Conservation (phyloP, 2,329 filamentous ascomycete species). For the Diplodia intermedia region DNA sequence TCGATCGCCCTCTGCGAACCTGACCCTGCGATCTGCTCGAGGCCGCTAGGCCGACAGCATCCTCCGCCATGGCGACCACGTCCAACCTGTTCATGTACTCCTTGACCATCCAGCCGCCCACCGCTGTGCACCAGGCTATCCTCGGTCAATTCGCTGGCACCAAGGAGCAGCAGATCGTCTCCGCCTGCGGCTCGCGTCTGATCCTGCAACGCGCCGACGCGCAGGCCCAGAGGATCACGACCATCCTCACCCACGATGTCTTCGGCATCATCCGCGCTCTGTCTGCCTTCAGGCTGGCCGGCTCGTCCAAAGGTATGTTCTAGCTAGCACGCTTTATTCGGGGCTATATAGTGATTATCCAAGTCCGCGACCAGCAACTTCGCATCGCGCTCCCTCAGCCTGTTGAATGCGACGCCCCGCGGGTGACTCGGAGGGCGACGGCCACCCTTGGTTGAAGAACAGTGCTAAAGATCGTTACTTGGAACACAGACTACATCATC, state of each 20-base stretch:
- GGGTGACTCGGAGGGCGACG: constrained; percentile 10
- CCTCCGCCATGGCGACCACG: constrained; percentile 84
- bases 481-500: constrained; percentile 83
- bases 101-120: constrained; percentile 91
- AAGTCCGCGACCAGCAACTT: constrained; percentile 45
- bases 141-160: constrained; percentile 95
- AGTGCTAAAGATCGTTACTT: constrained; percentile 39
- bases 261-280: constrained; percentile 95
- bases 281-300: constrained; percentile 87
- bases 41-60: constrained; percentile 38
- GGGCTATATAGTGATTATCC: constrained; percentile 57
- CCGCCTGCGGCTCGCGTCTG: constrained; percentile 87
- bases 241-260: constrained; percentile 87
- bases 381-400: constrained; percentile 36
- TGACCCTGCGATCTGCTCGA: constrained; percentile 30
- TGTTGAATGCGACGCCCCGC: constrained; percentile 29
- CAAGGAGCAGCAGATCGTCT: constrained; percentile 97
- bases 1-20: constrained; percentile 5
- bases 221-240: constrained; percentile 82
- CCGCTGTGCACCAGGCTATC: constrained; percentile 86
- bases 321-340: constrained; percentile 37
- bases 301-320: constrained; percentile 91
- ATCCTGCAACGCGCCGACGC: constrained; percentile 87
- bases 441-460: constrained; percentile 36
- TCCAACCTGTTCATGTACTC: constrained; percentile 99